Base-by-base conservation (phyloP, 225 moss, liverwort and hornwort genomes). In the Marchantia polymorpha region DNA sequence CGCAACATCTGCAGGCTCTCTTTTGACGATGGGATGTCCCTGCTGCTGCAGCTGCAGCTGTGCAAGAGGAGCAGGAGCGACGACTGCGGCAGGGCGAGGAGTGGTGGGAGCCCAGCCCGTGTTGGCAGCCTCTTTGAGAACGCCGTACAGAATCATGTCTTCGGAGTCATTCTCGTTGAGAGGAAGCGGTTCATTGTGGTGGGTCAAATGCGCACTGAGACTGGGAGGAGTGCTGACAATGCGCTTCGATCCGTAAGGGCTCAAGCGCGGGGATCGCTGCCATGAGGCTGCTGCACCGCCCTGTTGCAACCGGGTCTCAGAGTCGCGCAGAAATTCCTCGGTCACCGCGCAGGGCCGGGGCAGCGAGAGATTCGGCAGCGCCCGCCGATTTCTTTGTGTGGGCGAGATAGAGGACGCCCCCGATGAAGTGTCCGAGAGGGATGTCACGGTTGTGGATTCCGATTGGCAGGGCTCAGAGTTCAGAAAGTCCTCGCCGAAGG, bases 91-190 rank as follows among this genome's bases (percentile, higher is more conserved):
- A 39, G 82, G 67, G 31, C 31, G 74, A 66, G 82, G 75, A 48
- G 82, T 78, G 52, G 49, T 50, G 53, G 87, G 85, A 10, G 78
- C 78, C 87, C 87, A 88, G n/a, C 87, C 87, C 6, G 85, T 75
- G 64, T 7, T 8, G 0, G 87, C 83, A 8, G 87, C 87, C 46
- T 87, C 87, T 80, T 87, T 87, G 30, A 87, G 84, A 80, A 87
- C 60, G 29, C 74, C 84, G 51, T 74, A 87, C 54, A 87, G 64
- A 80, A 87, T 61, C 87, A 87, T 87, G 74, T 87, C 84, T 66
- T 87, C 87, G 15, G 87, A 87, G 23, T 87, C 87, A 22, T 87
- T 82, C 82, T 87, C 87, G 50, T 87, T 83, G 16, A 87, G 82
- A 13, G 87, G 87, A n/a, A 87, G 87, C 0, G 79, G 77, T 69